phyloP scores from a whole-genome alignment of 805 yeast genomes.

The Barnettozyma sucrosica region DNA sequence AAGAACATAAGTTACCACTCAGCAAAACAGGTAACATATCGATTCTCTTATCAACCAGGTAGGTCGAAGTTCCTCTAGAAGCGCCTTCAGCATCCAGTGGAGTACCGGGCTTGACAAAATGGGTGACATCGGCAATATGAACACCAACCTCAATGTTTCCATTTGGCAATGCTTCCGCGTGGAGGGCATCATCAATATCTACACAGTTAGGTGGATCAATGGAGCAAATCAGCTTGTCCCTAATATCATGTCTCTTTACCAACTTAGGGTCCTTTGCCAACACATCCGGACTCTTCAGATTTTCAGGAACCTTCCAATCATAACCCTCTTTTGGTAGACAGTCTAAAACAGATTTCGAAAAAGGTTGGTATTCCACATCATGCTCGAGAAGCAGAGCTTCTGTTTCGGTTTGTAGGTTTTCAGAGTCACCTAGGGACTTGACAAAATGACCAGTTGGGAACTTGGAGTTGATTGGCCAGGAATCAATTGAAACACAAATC shows the following conservation, averaged over 20 bases:
- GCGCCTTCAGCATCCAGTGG: conserved; percentile 96
- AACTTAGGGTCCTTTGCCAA: conserved; percentile 41
- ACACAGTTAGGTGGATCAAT: conserved; percentile 98
- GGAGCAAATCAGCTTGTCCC: conserved; percentile 87
- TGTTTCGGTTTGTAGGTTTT: conserved; percentile 90
- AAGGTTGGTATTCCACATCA: conserved; percentile 95
- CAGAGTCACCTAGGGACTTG: conserved; percentile 82
- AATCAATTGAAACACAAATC: conserved; percentile 86
- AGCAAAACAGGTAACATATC: conserved; percentile 95
- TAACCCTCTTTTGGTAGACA: conserved; percentile 94
- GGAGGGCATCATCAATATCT: conserved; percentile 97
- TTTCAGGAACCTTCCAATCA: conserved; percentile 83
- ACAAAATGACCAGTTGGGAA: conserved; percentile 95
- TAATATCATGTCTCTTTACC: conserved; percentile 68
- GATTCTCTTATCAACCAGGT: conserved; percentile 94
- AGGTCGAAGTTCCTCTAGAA: conserved; percentile 93
- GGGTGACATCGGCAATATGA: conserved; percentile 98
- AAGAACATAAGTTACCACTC: conserved; percentile 93
- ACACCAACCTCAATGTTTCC: conserved; percentile 98
- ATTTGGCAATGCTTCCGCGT: conserved; percentile 76
- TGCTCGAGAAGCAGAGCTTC: conserved; percentile 91
- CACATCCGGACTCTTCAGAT: conserved; percentile 47
- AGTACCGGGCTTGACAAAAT: conserved; percentile 89
- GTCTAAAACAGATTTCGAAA: conserved; percentile 82
- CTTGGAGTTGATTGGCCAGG: conserved; percentile 82